Evolutionary conservation across 2,329 filamentous ascomycete genomes (phyloP).

Genomic region (Neopestalotiopsis clavispora): DNA sequence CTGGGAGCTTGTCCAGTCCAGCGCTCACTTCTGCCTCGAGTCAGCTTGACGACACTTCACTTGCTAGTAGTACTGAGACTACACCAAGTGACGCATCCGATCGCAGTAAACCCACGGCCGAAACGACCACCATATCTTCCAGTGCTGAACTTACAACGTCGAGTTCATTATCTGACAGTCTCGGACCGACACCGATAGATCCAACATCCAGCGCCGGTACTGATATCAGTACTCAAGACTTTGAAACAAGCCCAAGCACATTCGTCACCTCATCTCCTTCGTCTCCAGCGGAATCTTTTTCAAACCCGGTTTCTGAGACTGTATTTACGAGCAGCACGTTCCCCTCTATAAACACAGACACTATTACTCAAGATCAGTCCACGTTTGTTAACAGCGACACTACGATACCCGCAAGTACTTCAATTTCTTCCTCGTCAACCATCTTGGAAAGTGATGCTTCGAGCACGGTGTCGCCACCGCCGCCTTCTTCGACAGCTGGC

Average conservation of each 20-base stretch:
- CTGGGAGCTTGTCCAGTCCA: not conserved
- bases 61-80: not conserved
- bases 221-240: not conserved
- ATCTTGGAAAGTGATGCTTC: not conserved
- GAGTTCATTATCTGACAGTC: not conserved
- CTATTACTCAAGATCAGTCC: not conserved
- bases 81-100: not conserved
- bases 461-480: not conserved
- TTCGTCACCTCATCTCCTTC: not conserved
- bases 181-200: not conserved
- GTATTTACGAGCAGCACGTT: not conserved
- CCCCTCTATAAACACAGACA: not conserved
- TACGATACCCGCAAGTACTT: not conserved
- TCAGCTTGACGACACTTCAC: not conserved
- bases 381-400: not conserved
- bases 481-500: not conserved
- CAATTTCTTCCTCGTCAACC: not conserved
- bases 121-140: not conserved
- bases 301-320: not conserved
- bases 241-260: not conserved
- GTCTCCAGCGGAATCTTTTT: not conserved
- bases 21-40: not conserved
- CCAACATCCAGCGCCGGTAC: not conserved
- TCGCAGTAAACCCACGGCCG: not conserved
- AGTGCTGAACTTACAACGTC: not conserved